phyloP scores from a whole-genome alignment of 768 basidiomycete genomes.

The Phanerodontia chrysosporium region DNA sequence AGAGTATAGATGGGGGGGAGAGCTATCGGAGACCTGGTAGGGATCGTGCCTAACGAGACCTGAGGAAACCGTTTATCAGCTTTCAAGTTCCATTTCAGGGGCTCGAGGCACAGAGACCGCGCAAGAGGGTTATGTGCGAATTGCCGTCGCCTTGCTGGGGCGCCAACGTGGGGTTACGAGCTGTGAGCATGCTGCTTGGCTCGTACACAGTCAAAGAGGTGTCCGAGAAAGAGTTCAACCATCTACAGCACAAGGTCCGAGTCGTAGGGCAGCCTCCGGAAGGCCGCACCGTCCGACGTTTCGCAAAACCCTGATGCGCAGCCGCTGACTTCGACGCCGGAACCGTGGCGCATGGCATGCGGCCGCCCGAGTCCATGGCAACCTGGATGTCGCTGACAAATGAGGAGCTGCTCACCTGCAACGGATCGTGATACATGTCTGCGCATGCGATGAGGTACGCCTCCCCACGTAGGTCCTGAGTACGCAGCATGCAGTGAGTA shows the following conservation, averaged over 20 bases:
- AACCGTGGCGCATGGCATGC: too few relatives aligned
- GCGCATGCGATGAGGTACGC: background rate
- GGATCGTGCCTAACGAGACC: background rate
- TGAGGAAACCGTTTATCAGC: background rate
- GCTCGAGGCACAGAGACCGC: too few relatives aligned
- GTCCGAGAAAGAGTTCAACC: too few relatives aligned
- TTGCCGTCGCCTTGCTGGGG: too few relatives aligned
- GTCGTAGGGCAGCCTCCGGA: background rate
- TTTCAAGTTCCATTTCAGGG: too few relatives aligned
- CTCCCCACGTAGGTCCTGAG: background rate
- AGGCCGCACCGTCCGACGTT: background rate
- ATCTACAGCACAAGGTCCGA: too few relatives aligned
- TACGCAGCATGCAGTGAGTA: background rate
- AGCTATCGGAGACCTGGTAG: background rate
- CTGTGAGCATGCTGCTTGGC: too few relatives aligned
- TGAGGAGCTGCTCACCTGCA: background rate
- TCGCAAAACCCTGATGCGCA: background rate
- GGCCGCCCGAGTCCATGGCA: too few relatives aligned
- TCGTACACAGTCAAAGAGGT: too few relatives aligned
- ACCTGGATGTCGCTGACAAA: too few relatives aligned
- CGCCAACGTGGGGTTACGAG: too few relatives aligned
- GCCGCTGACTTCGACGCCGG: background rate
- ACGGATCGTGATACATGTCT: background rate
- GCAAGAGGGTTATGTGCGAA: too few relatives aligned
- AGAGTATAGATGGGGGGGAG: slow-evolving; percentile 25